Evolutionary conservation across 345 rosid species (phyloP), one percentile per base, ranked within the genome.

Genomic region (Noccaea caerulescens): DNA sequence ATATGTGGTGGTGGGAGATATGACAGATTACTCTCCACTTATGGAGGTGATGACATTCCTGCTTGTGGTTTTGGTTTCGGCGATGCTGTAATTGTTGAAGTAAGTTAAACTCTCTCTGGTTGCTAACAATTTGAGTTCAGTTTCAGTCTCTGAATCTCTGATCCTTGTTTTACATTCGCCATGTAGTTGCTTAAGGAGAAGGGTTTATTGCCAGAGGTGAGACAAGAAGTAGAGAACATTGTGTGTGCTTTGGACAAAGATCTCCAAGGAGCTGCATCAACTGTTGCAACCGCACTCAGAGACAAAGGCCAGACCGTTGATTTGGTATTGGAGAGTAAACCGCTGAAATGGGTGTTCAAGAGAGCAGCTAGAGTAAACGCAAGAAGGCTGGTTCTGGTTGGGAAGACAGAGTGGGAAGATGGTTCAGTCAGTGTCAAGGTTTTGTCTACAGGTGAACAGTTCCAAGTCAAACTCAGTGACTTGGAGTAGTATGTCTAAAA

Each of bases 11-110:
- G 98, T 33, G 97, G 98, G 51, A 81, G 93, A 69, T 91, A 93
- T 58, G 97, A 93, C 76, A 80, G 75, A 44, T 77, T 93, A 68
- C 89, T 91, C 59, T 91, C 94, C 14, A 89, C 97, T 6, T 93
- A 83, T 82, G 98, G 98, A 20, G 96, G 96, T 71, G 96, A 89
- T 76, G 97, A 91, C 78, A 41, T 85, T 64, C 97, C 98, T 36
- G 98, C 97, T 44, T 93, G 98, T 79, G 98, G 98, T 69, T 93
- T 93, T 79, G 97, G 97, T 68, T 93, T 93, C 53, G 97, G 98
- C 3, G 96, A 93, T 80, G 98, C 98, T 60, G 98, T 93, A 18
- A 81, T 93, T 14, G 77, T 89, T 30, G 98, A 93, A 82, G 98
- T 91, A 87, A 81, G 87, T 76, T 71, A 4, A 54, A 27, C 30